Conservation (phyloP, 148 eudicot species). For the Vaccinium corymbosum region DNA sequence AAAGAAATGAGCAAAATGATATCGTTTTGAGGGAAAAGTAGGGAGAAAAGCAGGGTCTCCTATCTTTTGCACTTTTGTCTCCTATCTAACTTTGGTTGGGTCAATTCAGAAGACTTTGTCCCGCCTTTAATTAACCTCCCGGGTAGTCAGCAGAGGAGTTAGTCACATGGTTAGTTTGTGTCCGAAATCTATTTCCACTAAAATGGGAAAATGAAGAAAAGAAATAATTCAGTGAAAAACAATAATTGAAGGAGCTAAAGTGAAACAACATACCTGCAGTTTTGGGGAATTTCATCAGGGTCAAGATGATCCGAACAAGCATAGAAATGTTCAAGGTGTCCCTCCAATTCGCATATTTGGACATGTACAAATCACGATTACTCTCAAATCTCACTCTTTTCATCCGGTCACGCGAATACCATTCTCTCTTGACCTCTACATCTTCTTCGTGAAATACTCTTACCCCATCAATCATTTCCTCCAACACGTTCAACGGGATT, state of each 20-base stretch:
- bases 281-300: conserved; percentile 18
- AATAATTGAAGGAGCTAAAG: background rate
- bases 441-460: conserved; percentile 38
- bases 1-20: too few relatives aligned
- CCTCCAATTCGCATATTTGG: conserved; percentile 33
- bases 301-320: conserved; percentile 13
- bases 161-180: too few relatives aligned
- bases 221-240: too few relatives aligned
- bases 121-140: too few relatives aligned
- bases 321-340: conserved; percentile 20
- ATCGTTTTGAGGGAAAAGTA: too few relatives aligned
- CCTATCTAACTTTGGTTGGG: too few relatives aligned
- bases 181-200: too few relatives aligned
- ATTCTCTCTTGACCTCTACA: conserved; percentile 21
- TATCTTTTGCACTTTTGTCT: too few relatives aligned
- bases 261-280: conserved; percentile 25
- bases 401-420: conserved; percentile 26
- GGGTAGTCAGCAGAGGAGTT: too few relatives aligned
- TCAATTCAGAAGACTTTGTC: too few relatives aligned
- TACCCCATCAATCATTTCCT: background rate
- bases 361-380: conserved; percentile 31
- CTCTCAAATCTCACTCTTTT: conserved; percentile 19
- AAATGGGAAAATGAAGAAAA: too few relatives aligned
- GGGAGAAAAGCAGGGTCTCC: too few relatives aligned
- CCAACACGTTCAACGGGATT: background rate